Evolutionary conservation across 441 rosid genomes (phyloP).

Genomic region (Cnidoscolus chayamansa): DNA sequence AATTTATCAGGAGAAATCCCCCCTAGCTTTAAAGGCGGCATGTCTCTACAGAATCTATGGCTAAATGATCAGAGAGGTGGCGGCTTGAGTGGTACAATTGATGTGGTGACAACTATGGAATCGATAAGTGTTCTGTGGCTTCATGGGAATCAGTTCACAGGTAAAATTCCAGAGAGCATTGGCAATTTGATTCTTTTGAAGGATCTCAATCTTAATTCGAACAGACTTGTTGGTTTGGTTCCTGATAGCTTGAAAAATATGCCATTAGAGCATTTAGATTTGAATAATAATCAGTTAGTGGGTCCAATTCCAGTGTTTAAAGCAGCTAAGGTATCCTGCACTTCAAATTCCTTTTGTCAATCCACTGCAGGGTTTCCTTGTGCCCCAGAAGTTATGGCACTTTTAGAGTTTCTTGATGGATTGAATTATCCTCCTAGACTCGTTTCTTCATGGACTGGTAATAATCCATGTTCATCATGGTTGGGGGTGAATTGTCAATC

Average conservation of each 20-base stretch:
- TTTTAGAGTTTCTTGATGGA: constrained; percentile 51
- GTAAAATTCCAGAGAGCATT: constrained; percentile 52
- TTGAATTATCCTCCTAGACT: constrained; percentile 55
- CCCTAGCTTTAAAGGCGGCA: constrained; percentile 33
- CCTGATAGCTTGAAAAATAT: constrained; percentile 49
- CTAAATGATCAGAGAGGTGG: constrained; percentile 49
- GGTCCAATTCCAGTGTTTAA: constrained; percentile 62
- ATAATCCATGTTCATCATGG: constrained; percentile 64
- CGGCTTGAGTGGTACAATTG: constrained; percentile 53
- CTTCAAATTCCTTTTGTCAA: constrained; percentile 53
- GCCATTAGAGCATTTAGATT: constrained; percentile 43
- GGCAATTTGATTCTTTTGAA: constrained; percentile 49
- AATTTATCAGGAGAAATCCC: constrained; percentile 56
- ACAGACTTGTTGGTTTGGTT: constrained; percentile 53
- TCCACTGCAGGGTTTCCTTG: constrained; percentile 41
- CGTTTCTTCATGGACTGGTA: constrained; percentile 54
- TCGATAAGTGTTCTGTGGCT: constrained; percentile 56
- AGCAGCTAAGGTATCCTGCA: constrained; percentile 33
- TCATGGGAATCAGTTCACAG: constrained; percentile 69
- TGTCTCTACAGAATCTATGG: constrained; percentile 52
- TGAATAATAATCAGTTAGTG: constrained; percentile 68
- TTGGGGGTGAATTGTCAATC: constrained; percentile 42
- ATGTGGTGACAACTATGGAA: constrained; percentile 48
- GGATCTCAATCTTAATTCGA: constrained; percentile 58
- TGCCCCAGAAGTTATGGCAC: constrained; percentile 53